These are phyloP conservation scores for Epichloe elymi DNA, from an alignment of 2,329 filamentous ascomycete genomes.

Conservation along the genomic window DNA sequence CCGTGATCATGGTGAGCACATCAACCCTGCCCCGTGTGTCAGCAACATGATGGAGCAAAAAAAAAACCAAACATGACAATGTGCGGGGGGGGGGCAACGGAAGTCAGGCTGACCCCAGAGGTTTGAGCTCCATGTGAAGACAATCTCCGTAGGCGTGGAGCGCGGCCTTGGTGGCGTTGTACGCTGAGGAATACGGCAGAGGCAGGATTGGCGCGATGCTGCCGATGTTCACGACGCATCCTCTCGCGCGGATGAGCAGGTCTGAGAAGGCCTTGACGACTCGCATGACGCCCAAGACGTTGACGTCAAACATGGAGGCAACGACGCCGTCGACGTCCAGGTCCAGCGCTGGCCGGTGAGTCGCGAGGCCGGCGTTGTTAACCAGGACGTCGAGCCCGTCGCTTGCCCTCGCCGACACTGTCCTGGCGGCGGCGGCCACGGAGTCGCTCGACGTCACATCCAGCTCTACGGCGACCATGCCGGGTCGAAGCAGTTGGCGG, in stretches of 20 bases:
- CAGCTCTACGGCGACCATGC: slow-evolving; percentile 14
- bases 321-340: slow-evolving; percentile 16
- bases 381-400: slow-evolving; percentile 10
- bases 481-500: slow-evolving; percentile 14
- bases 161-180: slow-evolving; percentile 13
- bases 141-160: slow-evolving; percentile 11
- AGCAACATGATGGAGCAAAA: not conserved
- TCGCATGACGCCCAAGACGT: slow-evolving; percentile 24
- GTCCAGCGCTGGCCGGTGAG: slow-evolving; percentile 17
- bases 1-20: slow-evolving; percentile 8
- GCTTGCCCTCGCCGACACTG: slow-evolving; percentile 7
- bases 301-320: slow-evolving; percentile 27
- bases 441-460: slow-evolving; percentile 19
- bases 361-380: slow-evolving; percentile 13
- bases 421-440: slow-evolving; percentile 11
- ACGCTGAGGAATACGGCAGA: slow-evolving; percentile 8
- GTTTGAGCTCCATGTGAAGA: slow-evolving; percentile 12
- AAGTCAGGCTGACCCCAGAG: slow-evolving; percentile 9
- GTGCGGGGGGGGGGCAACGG: too few relatives aligned
- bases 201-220: slow-evolving; percentile 12
- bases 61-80: too few relatives aligned
- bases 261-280: slow-evolving; percentile 11
- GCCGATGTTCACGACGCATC: slow-evolving; percentile 14
- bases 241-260: slow-evolving; percentile 11
- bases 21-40: slow-evolving; percentile 4